phyloP scores from a whole-genome alignment of 2,329 filamentous ascomycete genomes.

The Beauveria australis region DNA sequence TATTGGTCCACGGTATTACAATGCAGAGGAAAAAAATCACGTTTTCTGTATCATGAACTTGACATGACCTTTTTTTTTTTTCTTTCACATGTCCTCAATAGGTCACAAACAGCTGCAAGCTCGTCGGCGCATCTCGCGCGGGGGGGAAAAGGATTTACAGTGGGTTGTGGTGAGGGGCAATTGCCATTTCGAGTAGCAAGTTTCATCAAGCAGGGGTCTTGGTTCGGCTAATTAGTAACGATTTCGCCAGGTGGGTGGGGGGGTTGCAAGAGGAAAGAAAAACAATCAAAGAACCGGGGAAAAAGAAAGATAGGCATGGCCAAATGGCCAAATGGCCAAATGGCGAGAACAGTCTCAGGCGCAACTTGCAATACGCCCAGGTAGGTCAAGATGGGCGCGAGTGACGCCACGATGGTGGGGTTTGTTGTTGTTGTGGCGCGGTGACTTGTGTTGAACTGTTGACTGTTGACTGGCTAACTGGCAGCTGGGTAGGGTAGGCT shows the following conservation, averaged over 20 bases:
- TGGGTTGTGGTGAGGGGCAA: neutral
- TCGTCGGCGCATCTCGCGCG: neutral
- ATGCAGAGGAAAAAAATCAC: neutral
- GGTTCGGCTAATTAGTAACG: neutral
- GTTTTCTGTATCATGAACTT: too few species aligned
- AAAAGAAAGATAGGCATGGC: too few species aligned
- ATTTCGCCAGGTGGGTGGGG: neutral
- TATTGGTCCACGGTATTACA: too few species aligned
- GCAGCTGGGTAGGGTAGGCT: too few species aligned
- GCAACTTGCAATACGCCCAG: too few species aligned
- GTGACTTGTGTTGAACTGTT: neutral
- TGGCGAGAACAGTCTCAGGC: too few species aligned
- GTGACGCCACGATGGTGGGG: slow-evolving; percentile 2
- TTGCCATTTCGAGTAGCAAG: slow-evolving; percentile 5
- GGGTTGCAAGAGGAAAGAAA: neutral
- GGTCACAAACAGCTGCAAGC: neutral
- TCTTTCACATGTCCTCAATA: too few species aligned
- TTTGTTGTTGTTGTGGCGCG: neutral
- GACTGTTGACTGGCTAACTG: too few species aligned
- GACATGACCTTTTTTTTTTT: neutral
- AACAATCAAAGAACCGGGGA: neutral
- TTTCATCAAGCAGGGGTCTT: slow-evolving; percentile 2
- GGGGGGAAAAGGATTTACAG: neutral
- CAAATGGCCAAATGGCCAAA: too few species aligned
- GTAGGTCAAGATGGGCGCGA: neutral